Evolutionary conservation across 1,284 basidiomycete genomes (phyloP).

Genomic region (Malassezia obtusa): DNA sequence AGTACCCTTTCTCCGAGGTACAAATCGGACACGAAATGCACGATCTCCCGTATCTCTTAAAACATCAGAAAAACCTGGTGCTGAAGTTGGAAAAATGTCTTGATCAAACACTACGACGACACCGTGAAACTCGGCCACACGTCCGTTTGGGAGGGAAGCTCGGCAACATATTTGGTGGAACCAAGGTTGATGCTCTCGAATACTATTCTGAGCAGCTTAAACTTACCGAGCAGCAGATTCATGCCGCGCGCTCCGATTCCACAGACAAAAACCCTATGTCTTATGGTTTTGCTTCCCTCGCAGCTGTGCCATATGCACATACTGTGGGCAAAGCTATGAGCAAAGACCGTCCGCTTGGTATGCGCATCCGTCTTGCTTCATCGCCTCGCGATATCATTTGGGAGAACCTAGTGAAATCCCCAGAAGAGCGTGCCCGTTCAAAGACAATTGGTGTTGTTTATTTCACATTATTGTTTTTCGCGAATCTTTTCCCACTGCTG

Average conservation of each 20-base stretch:
- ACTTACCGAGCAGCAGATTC: conserved; percentile 50
- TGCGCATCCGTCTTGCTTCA: conserved; percentile 33
- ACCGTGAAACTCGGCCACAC: conserved; percentile 55
- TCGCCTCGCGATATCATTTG: conserved; percentile 43
- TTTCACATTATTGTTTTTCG: conserved; percentile 31
- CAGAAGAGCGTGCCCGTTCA: conserved; percentile 23
- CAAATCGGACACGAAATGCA: conserved; percentile 70
- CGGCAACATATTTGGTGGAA: conserved; percentile 56
- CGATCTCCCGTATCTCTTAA: conserved; percentile 63
- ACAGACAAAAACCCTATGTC: conserved; percentile 29
- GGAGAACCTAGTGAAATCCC: conserved; percentile 34
- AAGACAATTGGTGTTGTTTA: conserved; percentile 31
- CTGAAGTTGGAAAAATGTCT: conserved; percentile 70
- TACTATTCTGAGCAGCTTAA: conserved; percentile 39
- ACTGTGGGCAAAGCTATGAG: conserved; percentile 32
- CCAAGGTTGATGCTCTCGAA: conserved; percentile 51
- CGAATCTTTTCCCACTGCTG: conserved; percentile 41
- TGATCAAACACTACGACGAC: conserved; percentile 51
- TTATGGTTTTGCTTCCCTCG: conserved; percentile 44
- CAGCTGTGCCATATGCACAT: conserved; percentile 40
- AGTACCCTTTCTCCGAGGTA: conserved; percentile 72
- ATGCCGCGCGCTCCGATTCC: conserved; percentile 31
- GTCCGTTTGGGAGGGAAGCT: conserved; percentile 63
- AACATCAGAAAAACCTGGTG: conserved; percentile 76
- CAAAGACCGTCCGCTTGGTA: conserved; percentile 25